A percentile compares a stretch with the other conserved stretches of the same genome.
Conservation (phyloP, 2,329 filamentous ascomycete genomes). For the Epichloe scottii region DNA sequence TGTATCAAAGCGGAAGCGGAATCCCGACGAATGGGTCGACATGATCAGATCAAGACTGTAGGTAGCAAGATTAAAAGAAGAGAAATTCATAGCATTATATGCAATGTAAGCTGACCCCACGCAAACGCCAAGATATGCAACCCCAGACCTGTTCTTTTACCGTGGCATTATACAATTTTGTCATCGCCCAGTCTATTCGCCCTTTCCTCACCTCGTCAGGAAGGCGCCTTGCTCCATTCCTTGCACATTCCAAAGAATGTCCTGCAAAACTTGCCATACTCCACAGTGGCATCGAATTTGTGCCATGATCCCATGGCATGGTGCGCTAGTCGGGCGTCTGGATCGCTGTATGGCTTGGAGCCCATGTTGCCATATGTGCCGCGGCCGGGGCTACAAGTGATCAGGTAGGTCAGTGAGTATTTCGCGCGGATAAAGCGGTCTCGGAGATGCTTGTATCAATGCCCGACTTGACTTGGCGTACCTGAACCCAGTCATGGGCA, state of each 20-base stretch:
- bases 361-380: constrained; percentile 14
- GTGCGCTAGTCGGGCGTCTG: constrained; percentile 11
- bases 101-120: not conserved
- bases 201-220: not conserved
- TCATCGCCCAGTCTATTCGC: not conserved
- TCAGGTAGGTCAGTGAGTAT: not conserved
- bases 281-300: constrained; percentile 10
- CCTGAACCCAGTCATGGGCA: constrained; percentile 15
- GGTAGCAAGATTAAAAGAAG: not conserved
- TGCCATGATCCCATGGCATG: constrained; percentile 14
- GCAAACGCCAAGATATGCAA: not conserved
- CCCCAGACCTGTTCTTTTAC: not conserved
- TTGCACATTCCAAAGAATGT: constrained; percentile 12
- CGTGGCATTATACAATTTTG: not conserved
- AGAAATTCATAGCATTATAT: not conserved
- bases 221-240: constrained; percentile 12
- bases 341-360: constrained; percentile 11
- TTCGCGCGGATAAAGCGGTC: not conserved
- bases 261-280: constrained; percentile 14
- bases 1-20: not conserved
- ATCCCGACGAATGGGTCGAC: not conserved
- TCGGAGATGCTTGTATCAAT: not conserved
- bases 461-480: constrained; percentile 1
- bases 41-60: no score
- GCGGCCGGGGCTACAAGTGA: constrained; percentile 9